Conservation (phyloP, 2,329 filamentous ascomycete species). For the Bimuria novae-zelandiae region DNA sequence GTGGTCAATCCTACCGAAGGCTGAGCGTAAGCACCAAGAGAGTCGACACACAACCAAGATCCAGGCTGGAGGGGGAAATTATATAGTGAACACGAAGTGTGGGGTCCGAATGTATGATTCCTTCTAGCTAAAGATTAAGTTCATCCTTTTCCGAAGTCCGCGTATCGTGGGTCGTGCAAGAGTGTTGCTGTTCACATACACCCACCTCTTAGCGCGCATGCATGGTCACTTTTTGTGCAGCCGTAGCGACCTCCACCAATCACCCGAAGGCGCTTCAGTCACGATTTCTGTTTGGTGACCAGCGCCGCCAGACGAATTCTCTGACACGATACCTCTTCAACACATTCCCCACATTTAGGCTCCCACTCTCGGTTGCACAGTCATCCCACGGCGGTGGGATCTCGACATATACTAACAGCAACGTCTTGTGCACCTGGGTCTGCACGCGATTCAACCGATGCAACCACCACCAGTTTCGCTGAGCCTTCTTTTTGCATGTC, state of each 20-base stretch:
- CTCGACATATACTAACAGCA: constrained; percentile 90
- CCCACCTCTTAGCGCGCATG: not conserved
- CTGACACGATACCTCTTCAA: constrained; percentile 74
- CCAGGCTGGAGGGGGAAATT: not conserved
- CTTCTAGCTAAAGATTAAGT: not conserved
- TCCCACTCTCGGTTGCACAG: constrained; percentile 46
- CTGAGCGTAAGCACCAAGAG: too few relatives aligned
- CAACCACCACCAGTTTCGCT: constrained; percentile 76
- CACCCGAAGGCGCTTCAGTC: constrained; percentile 44
- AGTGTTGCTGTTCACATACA: not conserved
- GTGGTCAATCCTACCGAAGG: too few relatives aligned
- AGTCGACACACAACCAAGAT: too few relatives aligned
- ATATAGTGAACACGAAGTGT: not conserved
- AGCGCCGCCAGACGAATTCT: constrained; percentile 80
- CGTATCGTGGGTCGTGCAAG: not conserved
- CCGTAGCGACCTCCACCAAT: not conserved
- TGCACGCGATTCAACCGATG: constrained; percentile 90
- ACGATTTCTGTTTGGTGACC: constrained; percentile 79
- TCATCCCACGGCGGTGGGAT: constrained; percentile 70
- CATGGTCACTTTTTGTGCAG: not conserved
- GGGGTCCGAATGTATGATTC: not conserved
- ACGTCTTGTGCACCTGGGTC: constrained; percentile 84
- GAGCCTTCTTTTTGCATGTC: constrained; percentile 57
- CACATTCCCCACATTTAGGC: constrained; percentile 63
- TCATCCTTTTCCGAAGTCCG: not conserved